Evolutionary conservation across 2,329 filamentous ascomycete species (phyloP).

Genomic region (Xylariomycetidae sp.): DNA sequence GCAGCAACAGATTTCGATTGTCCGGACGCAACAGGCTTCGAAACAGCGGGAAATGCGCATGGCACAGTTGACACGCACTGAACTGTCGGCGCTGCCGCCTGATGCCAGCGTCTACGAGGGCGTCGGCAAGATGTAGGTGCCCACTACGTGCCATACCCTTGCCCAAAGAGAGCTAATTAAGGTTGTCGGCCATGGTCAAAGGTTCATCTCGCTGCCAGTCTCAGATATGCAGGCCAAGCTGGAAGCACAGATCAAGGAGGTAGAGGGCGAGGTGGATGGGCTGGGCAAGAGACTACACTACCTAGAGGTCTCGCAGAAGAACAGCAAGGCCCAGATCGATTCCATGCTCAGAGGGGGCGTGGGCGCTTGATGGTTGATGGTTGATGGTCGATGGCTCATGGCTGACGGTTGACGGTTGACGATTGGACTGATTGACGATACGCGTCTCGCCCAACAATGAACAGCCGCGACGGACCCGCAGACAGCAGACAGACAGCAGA

Average conservation of each 20-base stretch:
- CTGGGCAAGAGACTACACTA: slow-evolving; percentile 88
- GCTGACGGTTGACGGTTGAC: too few relatives aligned
- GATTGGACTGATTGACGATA: too few relatives aligned
- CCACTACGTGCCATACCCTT: too few relatives aligned
- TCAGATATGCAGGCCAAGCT: slow-evolving; percentile 71
- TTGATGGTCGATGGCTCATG: too few relatives aligned
- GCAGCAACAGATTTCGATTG: slow-evolving; percentile 86
- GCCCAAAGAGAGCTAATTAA: too few relatives aligned
- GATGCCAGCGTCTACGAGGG: slow-evolving; percentile 87
- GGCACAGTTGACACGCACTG: slow-evolving; percentile 78
- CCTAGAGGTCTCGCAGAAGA: slow-evolving; percentile 91
- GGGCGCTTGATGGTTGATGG: too few relatives aligned
- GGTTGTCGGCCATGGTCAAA: too few relatives aligned
- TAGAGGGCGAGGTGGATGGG: slow-evolving; percentile 74
- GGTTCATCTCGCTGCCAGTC: slow-evolving; percentile 82
- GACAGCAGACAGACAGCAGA: too few relatives aligned
- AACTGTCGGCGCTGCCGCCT: slow-evolving; percentile 70
- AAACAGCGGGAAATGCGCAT: slow-evolving; percentile 89
- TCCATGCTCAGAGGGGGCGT: slow-evolving; percentile 65
- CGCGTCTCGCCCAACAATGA: too few relatives aligned
- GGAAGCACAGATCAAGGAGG: slow-evolving; percentile 65
- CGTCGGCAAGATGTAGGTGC: slow-evolving; percentile 89
- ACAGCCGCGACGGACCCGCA: too few relatives aligned
- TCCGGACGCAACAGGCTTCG: slow-evolving; percentile 74
- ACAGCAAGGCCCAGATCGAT: slow-evolving; percentile 86